Evolutionary conservation across 805 yeast species (phyloP).

Genomic region (Cephaloascus albidus): DNA sequence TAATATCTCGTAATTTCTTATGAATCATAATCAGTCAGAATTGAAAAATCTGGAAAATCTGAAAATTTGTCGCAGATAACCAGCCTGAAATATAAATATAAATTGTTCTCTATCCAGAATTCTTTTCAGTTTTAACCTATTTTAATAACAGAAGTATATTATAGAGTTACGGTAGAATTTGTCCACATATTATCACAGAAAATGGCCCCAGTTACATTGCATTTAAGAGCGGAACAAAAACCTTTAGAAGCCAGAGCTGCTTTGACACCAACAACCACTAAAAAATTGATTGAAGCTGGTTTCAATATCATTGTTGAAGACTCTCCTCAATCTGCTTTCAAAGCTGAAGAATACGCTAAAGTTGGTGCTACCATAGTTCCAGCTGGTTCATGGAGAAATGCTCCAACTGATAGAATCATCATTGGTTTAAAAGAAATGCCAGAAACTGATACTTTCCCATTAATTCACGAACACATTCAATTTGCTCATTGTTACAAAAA

Average conservation of each 20-base stretch:
- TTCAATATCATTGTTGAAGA: slow-evolving; percentile 86
- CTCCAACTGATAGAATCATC: slow-evolving; percentile 85
- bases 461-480: slow-evolving; percentile 93
- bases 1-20: no score
- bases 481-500: slow-evolving; percentile 98
- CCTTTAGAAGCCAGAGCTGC: slow-evolving; percentile 98
- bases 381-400: slow-evolving; percentile 85
- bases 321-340: slow-evolving; percentile 74
- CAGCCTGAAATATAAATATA: no score
- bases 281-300: slow-evolving; percentile 66
- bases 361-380: slow-evolving; percentile 88
- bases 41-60: no score
- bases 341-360: slow-evolving; percentile 60
- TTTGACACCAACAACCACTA: slow-evolving; percentile 85
- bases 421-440: slow-evolving; percentile 94
- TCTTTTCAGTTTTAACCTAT: no score
- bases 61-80: no score
- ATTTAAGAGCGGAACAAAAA: slow-evolving; percentile 94
- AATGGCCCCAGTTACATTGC: slow-evolving; percentile 48
- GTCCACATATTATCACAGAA: no score
- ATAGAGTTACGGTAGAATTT: no score
- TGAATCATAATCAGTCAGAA: no score
- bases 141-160: no score
- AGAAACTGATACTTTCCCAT: slow-evolving; percentile 81
- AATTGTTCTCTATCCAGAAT: no score